These are phyloP conservation scores for Rhododendron ferrugineum DNA, from an alignment of 148 eudicot genomes.

Conservation along the genomic window DNA sequence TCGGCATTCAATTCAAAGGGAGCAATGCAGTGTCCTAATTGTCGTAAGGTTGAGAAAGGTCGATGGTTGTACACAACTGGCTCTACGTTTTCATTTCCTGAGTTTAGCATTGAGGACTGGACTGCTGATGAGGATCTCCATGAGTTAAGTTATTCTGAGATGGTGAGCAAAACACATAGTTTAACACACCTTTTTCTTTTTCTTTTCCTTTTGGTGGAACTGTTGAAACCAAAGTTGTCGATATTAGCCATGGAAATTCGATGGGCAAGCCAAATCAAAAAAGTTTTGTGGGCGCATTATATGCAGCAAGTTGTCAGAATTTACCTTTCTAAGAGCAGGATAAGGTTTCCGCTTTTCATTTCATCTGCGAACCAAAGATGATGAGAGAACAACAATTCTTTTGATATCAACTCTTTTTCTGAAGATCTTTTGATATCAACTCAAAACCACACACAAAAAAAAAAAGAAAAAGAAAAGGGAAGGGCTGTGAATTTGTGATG, in stretches of 20 bases:
- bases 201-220: neutral
- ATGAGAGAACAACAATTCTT: neutral
- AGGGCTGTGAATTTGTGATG: neutral
- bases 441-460: neutral
- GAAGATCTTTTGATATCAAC: neutral
- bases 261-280: neutral
- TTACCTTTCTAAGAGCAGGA: neutral
- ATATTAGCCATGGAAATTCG: neutral
- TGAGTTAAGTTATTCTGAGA: constrained; percentile 37
- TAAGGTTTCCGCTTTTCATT: neutral
- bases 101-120: constrained; percentile 32
- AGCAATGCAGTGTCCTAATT: constrained; percentile 78
- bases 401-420: neutral
- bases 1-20: constrained; percentile 73
- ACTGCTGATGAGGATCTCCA: constrained; percentile 24
- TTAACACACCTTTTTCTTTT: neutral
- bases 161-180: constrained; percentile 29
- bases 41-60: constrained; percentile 61
- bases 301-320: neutral
- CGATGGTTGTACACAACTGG: constrained; percentile 59
- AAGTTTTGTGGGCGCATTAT: neutral
- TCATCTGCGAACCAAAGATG: neutral
- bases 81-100: constrained; percentile 30
- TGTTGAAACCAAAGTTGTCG: neutral
- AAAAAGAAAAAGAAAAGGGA: neutral